Percentiles rank a stretch among this genome's conserved stretches.
Conservation (phyloP, 768 basidiomycete species). For the Boletus pseudopeckii region DNA sequence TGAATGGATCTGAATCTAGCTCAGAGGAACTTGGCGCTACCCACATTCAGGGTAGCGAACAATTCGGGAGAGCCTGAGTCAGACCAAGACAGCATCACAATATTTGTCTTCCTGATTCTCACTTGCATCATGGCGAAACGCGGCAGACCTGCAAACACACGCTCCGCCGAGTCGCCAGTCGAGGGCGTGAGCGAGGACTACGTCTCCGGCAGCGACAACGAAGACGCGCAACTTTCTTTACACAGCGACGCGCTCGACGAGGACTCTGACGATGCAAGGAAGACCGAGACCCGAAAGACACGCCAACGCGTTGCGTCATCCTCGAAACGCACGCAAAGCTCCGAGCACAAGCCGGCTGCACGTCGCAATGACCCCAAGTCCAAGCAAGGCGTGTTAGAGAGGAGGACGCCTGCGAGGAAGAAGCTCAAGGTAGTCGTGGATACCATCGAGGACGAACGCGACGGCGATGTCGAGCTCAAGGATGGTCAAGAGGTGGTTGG, state of each 20-base stretch:
- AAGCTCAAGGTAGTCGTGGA: slow-evolving; percentile 22
- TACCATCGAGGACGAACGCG: slow-evolving; percentile 24
- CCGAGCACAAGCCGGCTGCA: slow-evolving; percentile 1
- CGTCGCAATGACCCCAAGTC: slow-evolving; percentile 8
- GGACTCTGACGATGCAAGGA: slow-evolving; percentile 26
- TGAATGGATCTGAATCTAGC: background rate
- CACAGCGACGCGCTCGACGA: slow-evolving; percentile 49
- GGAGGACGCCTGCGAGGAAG: slow-evolving; percentile 20
- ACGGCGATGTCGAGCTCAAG: slow-evolving; percentile 44
- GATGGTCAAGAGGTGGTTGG: slow-evolving; percentile 75
- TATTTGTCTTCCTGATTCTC: background rate
- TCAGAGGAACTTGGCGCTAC: too few relatives aligned
- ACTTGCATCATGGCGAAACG: slow-evolving; percentile 18
- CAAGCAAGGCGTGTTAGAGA: slow-evolving; percentile 23
- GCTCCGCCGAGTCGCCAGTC: slow-evolving; percentile 1
- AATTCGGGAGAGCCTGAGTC: background rate
- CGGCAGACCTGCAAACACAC: background rate
- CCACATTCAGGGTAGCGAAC: too few relatives aligned
- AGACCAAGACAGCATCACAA: background rate
- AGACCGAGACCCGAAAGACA: slow-evolving; percentile 13
- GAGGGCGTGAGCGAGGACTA: slow-evolving; percentile 12
- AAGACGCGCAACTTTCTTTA: slow-evolving; percentile 17
- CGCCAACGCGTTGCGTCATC: slow-evolving; percentile 23
- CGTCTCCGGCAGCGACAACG: slow-evolving; percentile 9
- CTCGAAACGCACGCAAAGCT: slow-evolving; percentile 27